Percentiles rank a stretch among this genome's conserved stretches.
Evolutionary conservation across 2,329 filamentous ascomycete genomes (phyloP).

Genomic region (Blastomyces parvus): DNA sequence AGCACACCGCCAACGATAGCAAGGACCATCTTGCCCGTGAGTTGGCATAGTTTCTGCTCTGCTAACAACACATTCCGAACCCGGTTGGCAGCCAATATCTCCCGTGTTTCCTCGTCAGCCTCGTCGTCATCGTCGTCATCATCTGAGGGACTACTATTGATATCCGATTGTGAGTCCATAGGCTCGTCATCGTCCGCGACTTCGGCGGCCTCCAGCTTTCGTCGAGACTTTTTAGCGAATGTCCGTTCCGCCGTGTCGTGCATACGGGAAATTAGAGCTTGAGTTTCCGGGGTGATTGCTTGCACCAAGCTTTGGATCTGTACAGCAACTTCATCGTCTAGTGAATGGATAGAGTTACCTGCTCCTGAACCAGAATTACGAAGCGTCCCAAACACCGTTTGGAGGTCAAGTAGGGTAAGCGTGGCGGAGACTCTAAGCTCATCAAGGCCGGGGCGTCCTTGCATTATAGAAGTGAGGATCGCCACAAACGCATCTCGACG

Average conservation of each 20-base stretch:
- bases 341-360: constrained; percentile 33
- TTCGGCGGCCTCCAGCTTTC: constrained; percentile 30
- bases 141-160: constrained; percentile 44
- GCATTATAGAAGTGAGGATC: constrained; percentile 42
- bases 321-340: constrained; percentile 41
- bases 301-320: constrained; percentile 56
- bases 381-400: constrained; percentile 68
- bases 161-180: constrained; percentile 53
- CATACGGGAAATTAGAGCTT: constrained; percentile 61
- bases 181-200: constrained; percentile 52
- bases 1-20: constrained; percentile 66
- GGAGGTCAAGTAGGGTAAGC: constrained; percentile 69
- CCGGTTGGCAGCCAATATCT: constrained; percentile 40
- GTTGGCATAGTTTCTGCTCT: constrained; percentile 76
- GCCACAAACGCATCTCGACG: constrained; percentile 45
- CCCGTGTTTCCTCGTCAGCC: constrained; percentile 35
- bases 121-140: constrained; percentile 23
- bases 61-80: constrained; percentile 60
- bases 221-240: constrained; percentile 57
- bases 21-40: constrained; percentile 76
- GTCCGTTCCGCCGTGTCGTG: constrained; percentile 68
- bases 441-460: constrained; percentile 51
- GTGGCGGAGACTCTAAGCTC: constrained; percentile 67
- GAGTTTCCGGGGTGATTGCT: constrained; percentile 55
- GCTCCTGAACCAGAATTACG: constrained; percentile 40